Conservation (phyloP, 495 filamentous ascomycete species). For the Penicillium coprophilum region DNA sequence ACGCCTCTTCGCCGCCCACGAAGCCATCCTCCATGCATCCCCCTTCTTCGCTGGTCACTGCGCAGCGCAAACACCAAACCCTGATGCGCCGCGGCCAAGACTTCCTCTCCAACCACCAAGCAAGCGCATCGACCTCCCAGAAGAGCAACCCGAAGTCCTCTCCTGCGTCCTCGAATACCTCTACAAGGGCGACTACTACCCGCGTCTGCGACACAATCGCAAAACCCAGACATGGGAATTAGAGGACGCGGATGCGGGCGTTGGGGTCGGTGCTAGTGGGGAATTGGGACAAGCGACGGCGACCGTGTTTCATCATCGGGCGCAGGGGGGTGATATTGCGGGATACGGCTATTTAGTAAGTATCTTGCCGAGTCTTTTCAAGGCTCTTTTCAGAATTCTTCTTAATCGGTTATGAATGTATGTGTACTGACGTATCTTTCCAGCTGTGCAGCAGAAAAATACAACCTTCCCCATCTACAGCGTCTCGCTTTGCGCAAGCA, state of each 20-base stretch:
- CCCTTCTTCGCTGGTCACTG: conserved; percentile 65
- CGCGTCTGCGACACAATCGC: conserved; percentile 69
- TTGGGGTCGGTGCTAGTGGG: conserved; percentile 39
- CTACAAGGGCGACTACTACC: conserved; percentile 94
- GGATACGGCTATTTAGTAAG: conserved; percentile 82
- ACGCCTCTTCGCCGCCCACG: conserved; percentile 87
- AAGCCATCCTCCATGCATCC: conserved; percentile 74
- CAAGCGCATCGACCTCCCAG: conserved; percentile 75
- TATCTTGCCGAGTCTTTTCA: no score
- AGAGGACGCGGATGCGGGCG: conserved; percentile 50
- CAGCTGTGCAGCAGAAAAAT: conserved; percentile 76
- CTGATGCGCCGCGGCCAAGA: conserved; percentile 17
- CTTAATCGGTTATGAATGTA: neutral
- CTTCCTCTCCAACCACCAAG: conserved; percentile 27
- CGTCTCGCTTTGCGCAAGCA: conserved; percentile 82
- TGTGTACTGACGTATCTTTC: neutral
- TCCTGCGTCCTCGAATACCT: conserved; percentile 88
- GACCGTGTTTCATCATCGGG: conserved; percentile 66
- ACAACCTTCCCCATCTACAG: conserved; percentile 78
- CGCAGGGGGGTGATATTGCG: conserved; percentile 71
- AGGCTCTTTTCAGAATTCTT: neutral
- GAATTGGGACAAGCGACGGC: conserved; percentile 29
- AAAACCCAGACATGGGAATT: conserved; percentile 67
- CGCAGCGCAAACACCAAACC: conserved; percentile 18
- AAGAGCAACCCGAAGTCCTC: conserved; percentile 87